phyloP scores from a whole-genome alignment of 2,329 filamentous ascomycete genomes.

The Moelleriella libera region DNA sequence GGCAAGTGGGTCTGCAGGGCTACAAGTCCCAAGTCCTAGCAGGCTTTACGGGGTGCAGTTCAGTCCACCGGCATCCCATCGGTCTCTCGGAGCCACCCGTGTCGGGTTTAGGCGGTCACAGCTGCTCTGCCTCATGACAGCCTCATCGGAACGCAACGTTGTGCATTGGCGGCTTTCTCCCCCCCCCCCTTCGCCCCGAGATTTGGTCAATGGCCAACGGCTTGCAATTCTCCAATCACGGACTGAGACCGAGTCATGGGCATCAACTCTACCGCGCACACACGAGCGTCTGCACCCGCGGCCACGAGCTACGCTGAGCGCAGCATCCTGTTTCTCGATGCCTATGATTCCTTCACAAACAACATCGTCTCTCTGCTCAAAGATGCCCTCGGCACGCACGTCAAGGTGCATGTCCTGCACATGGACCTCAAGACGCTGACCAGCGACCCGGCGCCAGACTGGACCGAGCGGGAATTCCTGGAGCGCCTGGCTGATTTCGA shows the following conservation, averaged over 20 bases:
- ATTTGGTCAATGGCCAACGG: not conserved
- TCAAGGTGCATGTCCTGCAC: conserved; percentile 34
- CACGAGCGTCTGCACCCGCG: not conserved
- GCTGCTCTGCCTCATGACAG: no score
- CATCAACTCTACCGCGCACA: not conserved
- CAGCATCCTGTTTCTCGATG: conserved; percentile 77
- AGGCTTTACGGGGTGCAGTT: no score
- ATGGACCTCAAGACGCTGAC: conserved; percentile 38
- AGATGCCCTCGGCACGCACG: conserved; percentile 50
- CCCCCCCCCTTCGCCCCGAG: not conserved
- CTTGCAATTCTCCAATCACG: not conserved
- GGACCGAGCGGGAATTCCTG: conserved; percentile 28
- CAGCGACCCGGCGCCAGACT: conserved; percentile 41
- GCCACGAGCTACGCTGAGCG: conserved; percentile 3
- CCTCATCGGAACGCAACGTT: no score
- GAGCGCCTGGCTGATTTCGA: conserved; percentile 46
- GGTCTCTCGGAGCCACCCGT: no score
- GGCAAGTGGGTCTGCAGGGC: no score
- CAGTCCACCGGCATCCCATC: no score
- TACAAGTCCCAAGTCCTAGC: no score
- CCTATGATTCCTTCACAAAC: conserved; percentile 93
- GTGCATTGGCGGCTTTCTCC: no score
- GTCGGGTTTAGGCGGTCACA: no score
- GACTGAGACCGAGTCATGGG: not conserved
- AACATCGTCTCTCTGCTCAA: conserved; percentile 80